Percentiles rank a stretch among this genome's conserved stretches.
These are phyloP conservation scores for Cyberlindnera veronae DNA, from an alignment of 805 yeast genomes.

Conservation along the genomic window DNA sequence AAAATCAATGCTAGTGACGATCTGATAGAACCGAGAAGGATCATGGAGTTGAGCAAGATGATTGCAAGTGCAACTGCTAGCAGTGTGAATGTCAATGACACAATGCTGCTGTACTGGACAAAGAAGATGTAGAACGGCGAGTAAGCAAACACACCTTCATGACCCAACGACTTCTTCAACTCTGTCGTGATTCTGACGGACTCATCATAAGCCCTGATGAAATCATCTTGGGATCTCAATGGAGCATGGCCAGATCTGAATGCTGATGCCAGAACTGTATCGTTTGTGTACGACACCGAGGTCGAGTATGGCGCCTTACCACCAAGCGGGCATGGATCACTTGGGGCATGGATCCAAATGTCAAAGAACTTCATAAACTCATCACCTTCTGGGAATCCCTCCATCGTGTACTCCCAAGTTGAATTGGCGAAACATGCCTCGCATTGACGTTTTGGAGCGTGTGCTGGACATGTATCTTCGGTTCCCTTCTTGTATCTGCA, in stretches of 20 bases:
- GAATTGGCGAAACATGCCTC: slow-evolving; percentile 64
- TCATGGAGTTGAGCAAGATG: slow-evolving; percentile 49
- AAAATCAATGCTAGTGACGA: slow-evolving; percentile 54
- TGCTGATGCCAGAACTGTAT: slow-evolving; percentile 50
- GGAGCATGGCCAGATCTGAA: slow-evolving; percentile 82
- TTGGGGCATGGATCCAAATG: slow-evolving; percentile 80
- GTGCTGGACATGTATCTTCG: slow-evolving; percentile 59
- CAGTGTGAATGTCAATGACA: slow-evolving; percentile 53
- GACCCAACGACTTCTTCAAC: slow-evolving; percentile 38
- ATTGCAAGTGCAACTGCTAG: slow-evolving; percentile 48
- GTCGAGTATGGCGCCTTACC: slow-evolving; percentile 89
- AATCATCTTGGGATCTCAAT: slow-evolving; percentile 77
- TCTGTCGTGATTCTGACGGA: slow-evolving; percentile 65
- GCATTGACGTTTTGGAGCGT: slow-evolving; percentile 67
- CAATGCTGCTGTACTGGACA: slow-evolving; percentile 76
- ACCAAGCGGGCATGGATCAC: slow-evolving; percentile 91
- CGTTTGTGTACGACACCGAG: slow-evolving; percentile 43
- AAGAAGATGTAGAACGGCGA: slow-evolving; percentile 92
- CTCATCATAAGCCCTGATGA: slow-evolving; percentile 72
- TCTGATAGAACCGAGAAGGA: slow-evolving; percentile 63
- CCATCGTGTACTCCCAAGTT: slow-evolving; percentile 69
- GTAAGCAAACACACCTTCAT: slow-evolving; percentile 71
- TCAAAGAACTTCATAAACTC: slow-evolving; percentile 70
- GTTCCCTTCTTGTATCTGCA: slow-evolving; percentile 62
- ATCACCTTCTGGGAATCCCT: slow-evolving; percentile 73